phyloP scores from a whole-genome alignment of 352 stramenopile genomes.

The Saprolegnia parasitica region DNA sequence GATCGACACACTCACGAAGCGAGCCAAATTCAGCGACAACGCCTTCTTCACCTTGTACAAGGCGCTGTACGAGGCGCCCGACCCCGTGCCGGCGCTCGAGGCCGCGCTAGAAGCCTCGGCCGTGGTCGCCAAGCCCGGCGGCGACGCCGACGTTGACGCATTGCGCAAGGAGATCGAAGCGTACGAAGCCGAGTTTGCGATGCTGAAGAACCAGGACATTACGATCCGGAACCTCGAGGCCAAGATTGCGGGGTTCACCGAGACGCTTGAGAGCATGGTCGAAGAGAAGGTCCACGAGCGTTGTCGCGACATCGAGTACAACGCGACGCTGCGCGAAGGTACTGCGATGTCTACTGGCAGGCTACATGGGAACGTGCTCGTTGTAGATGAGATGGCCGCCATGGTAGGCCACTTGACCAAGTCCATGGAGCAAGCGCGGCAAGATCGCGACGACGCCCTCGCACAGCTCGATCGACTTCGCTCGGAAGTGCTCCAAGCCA shows the following conservation, averaged over 20 bases:
- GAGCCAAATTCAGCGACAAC: constrained; percentile 89
- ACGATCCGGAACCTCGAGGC: constrained; percentile 94
- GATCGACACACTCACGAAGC: constrained; percentile 87
- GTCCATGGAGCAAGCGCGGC: constrained; percentile 49
- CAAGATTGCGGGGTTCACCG: constrained; percentile 76
- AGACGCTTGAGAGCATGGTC: constrained; percentile 58
- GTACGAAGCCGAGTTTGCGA: constrained; percentile 92
- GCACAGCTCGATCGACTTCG: constrained; percentile 84
- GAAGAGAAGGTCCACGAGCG: constrained; percentile 55
- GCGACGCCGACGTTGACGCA: constrained; percentile 87
- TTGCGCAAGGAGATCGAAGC: constrained; percentile 87
- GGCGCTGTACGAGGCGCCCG: constrained; percentile 74
- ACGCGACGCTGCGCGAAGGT: constrained; percentile 36
- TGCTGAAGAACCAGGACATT: constrained; percentile 96
- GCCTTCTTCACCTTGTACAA: constrained; percentile 87
- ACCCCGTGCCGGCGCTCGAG: constrained; percentile 72
- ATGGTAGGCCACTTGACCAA: constrained; percentile 39
- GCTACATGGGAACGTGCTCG: neutral
- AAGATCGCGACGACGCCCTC: constrained; percentile 58
- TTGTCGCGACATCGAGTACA: constrained; percentile 58
- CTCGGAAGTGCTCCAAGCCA: constrained; percentile 88
- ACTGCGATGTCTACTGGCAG: neutral
- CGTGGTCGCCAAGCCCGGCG: constrained; percentile 40
- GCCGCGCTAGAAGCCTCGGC: constrained; percentile 30
- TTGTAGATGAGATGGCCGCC: constrained; percentile 4